Evolutionary conservation across 352 stramenopile species (phyloP).

Genomic region (Globisporangium cystogenes): DNA sequence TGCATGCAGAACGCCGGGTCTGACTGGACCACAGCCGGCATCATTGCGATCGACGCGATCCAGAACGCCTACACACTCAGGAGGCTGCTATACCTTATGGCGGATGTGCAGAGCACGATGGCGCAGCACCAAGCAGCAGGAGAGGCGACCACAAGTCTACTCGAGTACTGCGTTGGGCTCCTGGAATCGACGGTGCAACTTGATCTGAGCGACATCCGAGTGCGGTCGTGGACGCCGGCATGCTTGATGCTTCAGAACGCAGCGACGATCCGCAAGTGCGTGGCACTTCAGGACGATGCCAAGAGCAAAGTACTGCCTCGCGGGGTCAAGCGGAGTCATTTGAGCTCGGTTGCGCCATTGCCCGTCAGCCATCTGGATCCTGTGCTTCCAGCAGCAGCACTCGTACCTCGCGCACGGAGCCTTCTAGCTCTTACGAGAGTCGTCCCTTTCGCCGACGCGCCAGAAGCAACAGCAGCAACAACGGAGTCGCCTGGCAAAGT

Average conservation of each 20-base stretch:
- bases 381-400: no score
- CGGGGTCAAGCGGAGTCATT: no score
- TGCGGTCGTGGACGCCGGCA: neutral
- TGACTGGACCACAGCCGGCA: conserved; percentile 15
- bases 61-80: neutral
- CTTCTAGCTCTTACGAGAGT: no score
- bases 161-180: neutral
- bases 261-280: neutral
- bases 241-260: neutral
- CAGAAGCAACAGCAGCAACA: neutral
- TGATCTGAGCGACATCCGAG: neutral
- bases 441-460: no score
- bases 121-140: no score
- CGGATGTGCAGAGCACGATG: neutral
- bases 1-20: conserved; percentile 12
- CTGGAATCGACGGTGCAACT: neutral
- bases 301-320: no score
- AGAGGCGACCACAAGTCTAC: neutral
- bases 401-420: no score
- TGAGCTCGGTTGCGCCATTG: no score
- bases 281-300: no score
- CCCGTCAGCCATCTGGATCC: no score
- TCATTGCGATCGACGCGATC: conserved; percentile 4
- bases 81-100: neutral
- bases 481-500: conserved; percentile 17